Conservation (phyloP, 176 grass and related monocot species). For the Ampelocalamus luodianensis region DNA sequence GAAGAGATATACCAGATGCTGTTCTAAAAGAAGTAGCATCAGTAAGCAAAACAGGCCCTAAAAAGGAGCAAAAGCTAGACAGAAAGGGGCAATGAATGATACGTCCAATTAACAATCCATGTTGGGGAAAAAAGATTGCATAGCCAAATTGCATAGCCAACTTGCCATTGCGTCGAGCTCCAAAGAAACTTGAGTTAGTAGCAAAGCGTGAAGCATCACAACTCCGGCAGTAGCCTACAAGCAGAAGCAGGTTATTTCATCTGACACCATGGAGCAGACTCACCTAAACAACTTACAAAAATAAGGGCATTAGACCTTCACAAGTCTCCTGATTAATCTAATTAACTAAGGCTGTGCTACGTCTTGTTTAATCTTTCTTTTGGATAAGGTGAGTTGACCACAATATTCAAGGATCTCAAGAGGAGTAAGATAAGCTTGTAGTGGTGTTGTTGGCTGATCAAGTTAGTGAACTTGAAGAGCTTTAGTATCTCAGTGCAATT, state of each 20-base stretch:
- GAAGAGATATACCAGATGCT: neutral
- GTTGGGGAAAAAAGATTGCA: constrained; percentile 16
- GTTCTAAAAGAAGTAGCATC: constrained; percentile 45
- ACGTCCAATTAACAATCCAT: constrained; percentile 34
- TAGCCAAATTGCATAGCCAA: constrained; percentile 39
- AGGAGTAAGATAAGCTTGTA: constrained; percentile 46
- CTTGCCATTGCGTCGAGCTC: constrained; percentile 28
- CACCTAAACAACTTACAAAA: constrained; percentile 85
- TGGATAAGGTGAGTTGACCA: constrained; percentile 61
- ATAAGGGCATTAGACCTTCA: constrained; percentile 52
- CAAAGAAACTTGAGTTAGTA: constrained; percentile 41
- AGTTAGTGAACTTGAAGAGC: constrained; percentile 33
- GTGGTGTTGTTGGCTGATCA: constrained; percentile 58
- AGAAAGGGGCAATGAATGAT: constrained; percentile 32
- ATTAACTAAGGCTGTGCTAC: constrained; percentile 27
- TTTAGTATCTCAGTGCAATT: constrained; percentile 38
- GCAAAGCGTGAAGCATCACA: constrained; percentile 56
- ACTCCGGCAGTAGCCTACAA: constrained; percentile 65
- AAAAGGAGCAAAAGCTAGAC: constrained; percentile 34
- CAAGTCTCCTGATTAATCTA: constrained; percentile 46
- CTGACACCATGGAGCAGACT: constrained; percentile 83
- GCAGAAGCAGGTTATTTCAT: constrained; percentile 44
- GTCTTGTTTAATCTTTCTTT: constrained; percentile 46
- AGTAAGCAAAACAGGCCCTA: constrained; percentile 25
- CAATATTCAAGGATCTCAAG: constrained; percentile 45